These are phyloP conservation scores for Thraustochytrium striatum DNA, from an alignment of 352 stramenopile genomes.

Conservation along the genomic window DNA sequence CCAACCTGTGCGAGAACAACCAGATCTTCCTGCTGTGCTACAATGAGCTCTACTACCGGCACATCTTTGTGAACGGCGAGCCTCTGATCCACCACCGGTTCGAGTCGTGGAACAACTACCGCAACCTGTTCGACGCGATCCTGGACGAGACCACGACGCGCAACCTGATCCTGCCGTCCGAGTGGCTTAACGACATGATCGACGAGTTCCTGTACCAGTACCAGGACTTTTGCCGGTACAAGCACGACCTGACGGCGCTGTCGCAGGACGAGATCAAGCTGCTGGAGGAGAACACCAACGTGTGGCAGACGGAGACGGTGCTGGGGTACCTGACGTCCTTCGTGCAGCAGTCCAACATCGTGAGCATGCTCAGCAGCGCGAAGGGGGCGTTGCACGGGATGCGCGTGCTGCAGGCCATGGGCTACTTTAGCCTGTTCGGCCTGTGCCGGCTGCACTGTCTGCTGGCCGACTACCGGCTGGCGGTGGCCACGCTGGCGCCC, in stretches of 20 bases:
- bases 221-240: conserved; percentile 77
- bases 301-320: conserved; percentile 91
- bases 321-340: conserved; percentile 90
- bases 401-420: conserved; percentile 71
- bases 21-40: conserved; percentile 89
- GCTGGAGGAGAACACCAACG: conserved; percentile 73
- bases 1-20: conserved; percentile 75
- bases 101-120: conserved; percentile 78
- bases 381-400: conserved; percentile 26
- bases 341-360: conserved; percentile 82
- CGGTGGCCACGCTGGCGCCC: conserved; percentile 74
- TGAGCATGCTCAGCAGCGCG: conserved; percentile 69
- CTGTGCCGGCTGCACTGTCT: conserved; percentile 90
- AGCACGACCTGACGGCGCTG: conserved; percentile 49
- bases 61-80: conserved; percentile 91
- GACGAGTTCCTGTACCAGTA: conserved; percentile 99
- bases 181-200: conserved; percentile 97
- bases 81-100: conserved; percentile 79
- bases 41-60: conserved; percentile 91
- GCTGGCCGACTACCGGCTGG: conserved; percentile 91
- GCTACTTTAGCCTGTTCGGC: conserved; percentile 91
- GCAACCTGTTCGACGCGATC: conserved; percentile 67
- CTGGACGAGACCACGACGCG: conserved; percentile 23
- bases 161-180: conserved; percentile 73
- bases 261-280: conserved; percentile 53